Conservation (phyloP, 768 basidiomycete species). For the Rhizopogon rudus region DNA sequence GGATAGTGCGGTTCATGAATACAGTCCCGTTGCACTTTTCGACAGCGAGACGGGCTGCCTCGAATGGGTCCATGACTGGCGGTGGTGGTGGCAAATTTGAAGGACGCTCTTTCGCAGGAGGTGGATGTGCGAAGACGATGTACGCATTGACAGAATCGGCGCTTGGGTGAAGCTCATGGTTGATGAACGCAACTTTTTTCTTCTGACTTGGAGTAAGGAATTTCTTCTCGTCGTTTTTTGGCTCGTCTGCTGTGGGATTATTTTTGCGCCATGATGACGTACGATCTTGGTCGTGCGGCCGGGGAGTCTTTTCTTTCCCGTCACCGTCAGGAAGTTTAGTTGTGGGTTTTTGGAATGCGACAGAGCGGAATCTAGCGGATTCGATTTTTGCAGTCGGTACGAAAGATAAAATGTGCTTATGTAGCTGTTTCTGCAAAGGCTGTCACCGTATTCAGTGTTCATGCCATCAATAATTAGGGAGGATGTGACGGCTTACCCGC, state of each 20-base stretch:
- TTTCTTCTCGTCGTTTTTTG: slow-evolving; percentile 47
- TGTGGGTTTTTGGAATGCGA: slow-evolving; percentile 85
- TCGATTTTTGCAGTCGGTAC: slow-evolving; percentile 81
- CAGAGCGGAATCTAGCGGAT: slow-evolving; percentile 88
- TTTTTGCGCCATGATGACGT: slow-evolving; percentile 52
- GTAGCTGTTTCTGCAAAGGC: slow-evolving; percentile 73
- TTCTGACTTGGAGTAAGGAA: slow-evolving; percentile 82
- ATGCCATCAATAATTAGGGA: background rate
- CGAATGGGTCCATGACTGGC: slow-evolving; percentile 57
- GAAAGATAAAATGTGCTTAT: slow-evolving; percentile 67
- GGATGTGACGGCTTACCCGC: slow-evolving; percentile 46
- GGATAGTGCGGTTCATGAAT: slow-evolving; percentile 75
- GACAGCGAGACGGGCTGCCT: slow-evolving; percentile 59
- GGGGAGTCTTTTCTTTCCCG: slow-evolving; percentile 22
- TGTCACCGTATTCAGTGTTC: slow-evolving; percentile 25
- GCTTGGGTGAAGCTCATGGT: slow-evolving; percentile 80
- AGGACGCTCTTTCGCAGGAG: slow-evolving; percentile 34
- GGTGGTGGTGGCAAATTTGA: slow-evolving; percentile 48
- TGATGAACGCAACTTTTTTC: slow-evolving; percentile 92
- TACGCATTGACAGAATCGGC: slow-evolving; percentile 83
- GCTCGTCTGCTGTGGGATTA: slow-evolving; percentile 38
- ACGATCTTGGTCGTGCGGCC: slow-evolving; percentile 53
- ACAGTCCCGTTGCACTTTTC: slow-evolving; percentile 58
- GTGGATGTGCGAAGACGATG: slow-evolving; percentile 79
- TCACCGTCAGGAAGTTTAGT: slow-evolving; percentile 44